Conservation (phyloP, 73 alveolate genomes). For the Blepharisma japonicum region DNA sequence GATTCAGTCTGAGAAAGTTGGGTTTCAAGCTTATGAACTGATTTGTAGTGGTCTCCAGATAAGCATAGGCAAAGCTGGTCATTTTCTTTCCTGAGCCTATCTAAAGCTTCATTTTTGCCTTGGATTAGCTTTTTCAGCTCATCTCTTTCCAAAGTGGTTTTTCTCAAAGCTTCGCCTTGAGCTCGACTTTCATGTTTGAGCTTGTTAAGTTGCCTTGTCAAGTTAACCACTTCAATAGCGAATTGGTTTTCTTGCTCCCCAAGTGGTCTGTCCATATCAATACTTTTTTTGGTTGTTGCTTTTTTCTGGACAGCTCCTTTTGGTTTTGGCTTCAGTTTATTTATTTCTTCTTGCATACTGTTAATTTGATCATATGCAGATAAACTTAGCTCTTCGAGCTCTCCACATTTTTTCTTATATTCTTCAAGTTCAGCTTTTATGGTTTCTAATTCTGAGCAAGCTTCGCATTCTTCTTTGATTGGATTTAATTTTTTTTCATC, state of each 20-base stretch:
- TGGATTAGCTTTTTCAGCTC: neutral
- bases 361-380: no score
- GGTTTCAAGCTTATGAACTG: constrained; percentile 17
- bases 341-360: no score
- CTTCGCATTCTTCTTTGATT: neutral
- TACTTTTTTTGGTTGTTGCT: neutral
- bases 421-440: neutral
- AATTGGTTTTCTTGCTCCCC: constrained; percentile 9
- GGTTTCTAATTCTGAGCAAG: neutral
- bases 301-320: neutral
- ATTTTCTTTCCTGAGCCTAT: constrained; percentile 22
- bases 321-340: no score
- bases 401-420: neutral
- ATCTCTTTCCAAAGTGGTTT: neutral
- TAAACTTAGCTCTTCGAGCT: neutral
- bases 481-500: neutral
- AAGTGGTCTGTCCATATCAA: neutral
- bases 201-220: neutral
- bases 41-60: constrained; percentile 1
- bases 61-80: constrained; percentile 11
- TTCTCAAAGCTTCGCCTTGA: neutral
- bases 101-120: constrained; percentile 25
- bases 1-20: neutral
- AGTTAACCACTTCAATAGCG: neutral
- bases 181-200: constrained; percentile 21